Conservation (phyloP, 2,329 filamentous ascomycete genomes). For the Cordyceps tenuipes region DNA sequence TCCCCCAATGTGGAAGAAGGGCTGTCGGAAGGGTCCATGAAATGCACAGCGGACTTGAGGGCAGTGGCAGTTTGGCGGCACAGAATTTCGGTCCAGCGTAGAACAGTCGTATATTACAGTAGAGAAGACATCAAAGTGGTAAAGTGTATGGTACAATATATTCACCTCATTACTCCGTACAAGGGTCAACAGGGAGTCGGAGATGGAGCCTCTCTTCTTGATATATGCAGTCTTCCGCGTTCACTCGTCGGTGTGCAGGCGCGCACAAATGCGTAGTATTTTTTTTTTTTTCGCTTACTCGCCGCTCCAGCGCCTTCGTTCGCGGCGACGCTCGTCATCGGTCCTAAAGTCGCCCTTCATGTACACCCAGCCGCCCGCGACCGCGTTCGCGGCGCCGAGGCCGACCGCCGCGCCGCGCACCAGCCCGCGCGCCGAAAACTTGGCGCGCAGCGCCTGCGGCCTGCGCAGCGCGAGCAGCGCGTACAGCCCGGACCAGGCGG, state of each 20-base stretch:
- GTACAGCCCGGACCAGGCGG: constrained; percentile 50
- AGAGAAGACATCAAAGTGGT: background rate
- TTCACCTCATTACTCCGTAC: too few relatives aligned
- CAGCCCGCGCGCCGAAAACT: constrained; percentile 39
- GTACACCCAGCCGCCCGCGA: constrained; percentile 45
- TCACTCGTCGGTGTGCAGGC: background rate
- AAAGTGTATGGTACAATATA: background rate
- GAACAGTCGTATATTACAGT: background rate
- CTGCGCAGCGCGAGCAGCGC: constrained; percentile 45
- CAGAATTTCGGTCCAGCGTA: background rate
- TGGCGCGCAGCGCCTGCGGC: constrained; percentile 31
- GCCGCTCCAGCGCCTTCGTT: constrained; percentile 44
- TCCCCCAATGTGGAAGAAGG: background rate
- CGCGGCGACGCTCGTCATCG: constrained; percentile 39
- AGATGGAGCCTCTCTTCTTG: background rate
- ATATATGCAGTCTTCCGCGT: background rate
- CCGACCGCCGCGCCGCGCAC: constrained; percentile 44
- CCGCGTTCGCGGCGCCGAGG: constrained; percentile 39
- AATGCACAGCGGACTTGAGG: background rate
- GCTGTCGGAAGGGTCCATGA: background rate
- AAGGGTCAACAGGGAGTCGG: background rate
- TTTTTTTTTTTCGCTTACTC: background rate
- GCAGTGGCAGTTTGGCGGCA: background rate
- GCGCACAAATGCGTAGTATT: too few relatives aligned
- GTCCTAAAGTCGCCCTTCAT: constrained; percentile 40